Conservation (phyloP, 768 basidiomycete species). For the Termitomyces sp. region DNA sequence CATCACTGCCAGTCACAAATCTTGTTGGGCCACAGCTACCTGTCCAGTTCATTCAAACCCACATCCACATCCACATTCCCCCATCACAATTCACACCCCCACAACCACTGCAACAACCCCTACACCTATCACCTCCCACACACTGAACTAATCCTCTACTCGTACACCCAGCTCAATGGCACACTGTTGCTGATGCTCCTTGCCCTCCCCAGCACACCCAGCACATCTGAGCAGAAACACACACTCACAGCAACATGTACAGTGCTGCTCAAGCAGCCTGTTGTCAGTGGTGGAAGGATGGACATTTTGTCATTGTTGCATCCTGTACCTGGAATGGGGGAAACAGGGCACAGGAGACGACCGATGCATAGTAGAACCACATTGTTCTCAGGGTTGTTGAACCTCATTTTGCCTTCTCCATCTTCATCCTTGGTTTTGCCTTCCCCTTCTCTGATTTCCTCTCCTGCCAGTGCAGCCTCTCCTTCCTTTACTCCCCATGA, state of each 20-base stretch:
- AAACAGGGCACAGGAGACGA: constrained; percentile 22
- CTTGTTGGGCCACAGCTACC: constrained; percentile 50
- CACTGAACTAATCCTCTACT: constrained; percentile 75
- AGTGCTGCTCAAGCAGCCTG: constrained; percentile 45
- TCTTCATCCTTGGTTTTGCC: constrained; percentile 15
- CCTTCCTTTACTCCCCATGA: constrained; percentile 2
- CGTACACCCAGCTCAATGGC: constrained; percentile 80
- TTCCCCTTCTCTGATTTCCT: no score
- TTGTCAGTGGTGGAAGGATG: constrained; percentile 77
- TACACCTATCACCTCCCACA: constrained; percentile 37
- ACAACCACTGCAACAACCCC: no score
- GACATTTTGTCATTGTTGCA: constrained; percentile 58
- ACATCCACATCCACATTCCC: no score
- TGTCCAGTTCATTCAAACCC: constrained; percentile 27
- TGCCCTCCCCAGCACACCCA: no score
- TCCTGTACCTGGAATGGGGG: no score
- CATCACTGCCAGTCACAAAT: constrained; percentile 26
- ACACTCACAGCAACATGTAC: constrained; percentile 47
- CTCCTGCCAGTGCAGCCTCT: no score
- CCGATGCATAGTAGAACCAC: constrained; percentile 48
- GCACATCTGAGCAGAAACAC: constrained; percentile 43
- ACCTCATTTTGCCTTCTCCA: constrained; percentile 40
- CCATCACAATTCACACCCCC: no score
- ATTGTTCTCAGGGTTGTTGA: constrained; percentile 53
- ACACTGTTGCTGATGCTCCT: constrained; percentile 56